phyloP scores from a whole-genome alignment of 768 basidiomycete genomes.

The Suillus ampliporus region DNA sequence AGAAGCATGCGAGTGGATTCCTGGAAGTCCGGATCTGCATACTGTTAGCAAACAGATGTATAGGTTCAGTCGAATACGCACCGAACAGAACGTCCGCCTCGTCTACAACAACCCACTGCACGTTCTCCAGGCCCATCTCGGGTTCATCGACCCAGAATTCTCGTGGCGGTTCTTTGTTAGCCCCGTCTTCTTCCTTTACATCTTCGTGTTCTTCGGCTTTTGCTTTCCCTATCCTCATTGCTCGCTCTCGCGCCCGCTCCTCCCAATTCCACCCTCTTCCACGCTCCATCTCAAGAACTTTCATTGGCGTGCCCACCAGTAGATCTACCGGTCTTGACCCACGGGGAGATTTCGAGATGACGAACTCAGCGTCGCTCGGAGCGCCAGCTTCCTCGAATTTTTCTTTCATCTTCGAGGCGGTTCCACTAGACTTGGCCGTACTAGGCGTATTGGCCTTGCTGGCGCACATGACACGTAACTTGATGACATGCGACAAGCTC shows the following conservation, averaged over 20 bases:
- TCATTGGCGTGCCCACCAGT: slow-evolving; percentile 68
- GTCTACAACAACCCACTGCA: slow-evolving; percentile 92
- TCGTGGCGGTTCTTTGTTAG: slow-evolving; percentile 20
- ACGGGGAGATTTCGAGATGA: slow-evolving; percentile 26
- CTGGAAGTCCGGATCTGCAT: slow-evolving; percentile 80
- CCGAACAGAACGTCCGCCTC: slow-evolving; percentile 93
- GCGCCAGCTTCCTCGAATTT: slow-evolving; percentile 29
- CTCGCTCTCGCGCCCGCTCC: slow-evolving; percentile 30
- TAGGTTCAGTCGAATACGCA: slow-evolving; percentile 36
- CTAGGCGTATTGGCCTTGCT: slow-evolving; percentile 60
- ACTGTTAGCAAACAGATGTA: slow-evolving; percentile 4
- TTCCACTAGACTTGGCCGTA: slow-evolving; percentile 33
- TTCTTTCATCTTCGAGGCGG: slow-evolving; percentile 57
- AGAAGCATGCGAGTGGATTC: slow-evolving; percentile 73
- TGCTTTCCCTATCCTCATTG: slow-evolving; percentile 29
- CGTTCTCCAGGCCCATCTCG: slow-evolving; percentile 65
- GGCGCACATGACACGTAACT: slow-evolving; percentile 76
- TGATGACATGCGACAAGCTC: slow-evolving; percentile 70
- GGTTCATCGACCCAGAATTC: slow-evolving; percentile 53
- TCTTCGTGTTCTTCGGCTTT: slow-evolving; percentile 34
- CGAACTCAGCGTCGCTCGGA: slow-evolving; percentile 29
- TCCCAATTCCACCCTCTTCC: slow-evolving; percentile 60
- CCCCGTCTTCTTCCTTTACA: slow-evolving; percentile 30
- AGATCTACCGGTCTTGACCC: slow-evolving; percentile 50
- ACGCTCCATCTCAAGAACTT: slow-evolving; percentile 62